phyloP scores from a whole-genome alignment of 805 yeast genomes.

The Candida succiphila region DNA sequence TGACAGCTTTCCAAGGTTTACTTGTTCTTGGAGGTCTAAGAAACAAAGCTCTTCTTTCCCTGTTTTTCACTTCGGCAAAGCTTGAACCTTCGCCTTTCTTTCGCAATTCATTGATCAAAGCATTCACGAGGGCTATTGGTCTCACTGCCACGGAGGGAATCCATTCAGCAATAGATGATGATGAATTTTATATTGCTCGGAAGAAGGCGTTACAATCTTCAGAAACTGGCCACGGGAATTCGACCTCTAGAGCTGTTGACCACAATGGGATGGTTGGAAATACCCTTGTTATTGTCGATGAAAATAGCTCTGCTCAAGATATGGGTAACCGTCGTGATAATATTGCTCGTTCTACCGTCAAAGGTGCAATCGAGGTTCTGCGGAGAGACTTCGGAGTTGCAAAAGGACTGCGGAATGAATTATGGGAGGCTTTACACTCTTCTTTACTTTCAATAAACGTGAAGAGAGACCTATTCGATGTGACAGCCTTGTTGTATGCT shows the following conservation, averaged over 20 bases:
- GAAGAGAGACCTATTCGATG: slow-evolving; percentile 51
- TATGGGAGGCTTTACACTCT: slow-evolving; percentile 67
- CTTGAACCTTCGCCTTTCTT: slow-evolving; percentile 48
- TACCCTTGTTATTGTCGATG: slow-evolving; percentile 48
- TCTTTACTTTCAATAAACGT: slow-evolving; percentile 49
- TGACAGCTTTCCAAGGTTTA: slow-evolving; percentile 62
- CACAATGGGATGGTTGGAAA: slow-evolving; percentile 9
- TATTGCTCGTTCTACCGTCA: slow-evolving; percentile 51
- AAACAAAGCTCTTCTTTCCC: slow-evolving; percentile 47
- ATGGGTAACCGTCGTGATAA: slow-evolving; percentile 51
- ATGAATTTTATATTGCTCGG: slow-evolving; percentile 37
- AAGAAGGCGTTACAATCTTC: slow-evolving; percentile 2
- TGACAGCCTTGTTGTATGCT: slow-evolving; percentile 56
- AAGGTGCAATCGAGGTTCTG: slow-evolving; percentile 56
- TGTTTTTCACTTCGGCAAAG: slow-evolving; percentile 47
- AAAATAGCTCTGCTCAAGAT: slow-evolving; percentile 28
- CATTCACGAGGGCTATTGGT: slow-evolving; percentile 46
- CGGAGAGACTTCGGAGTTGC: slow-evolving; percentile 51
- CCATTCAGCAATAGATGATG: slow-evolving; percentile 50
- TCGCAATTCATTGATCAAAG: slow-evolving; percentile 35
- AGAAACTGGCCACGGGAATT: slow-evolving; percentile 8
- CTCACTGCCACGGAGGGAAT: slow-evolving; percentile 58
- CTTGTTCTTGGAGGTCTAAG: slow-evolving; percentile 70
- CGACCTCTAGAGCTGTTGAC: slow-evolving; percentile 1
- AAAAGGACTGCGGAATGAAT: slow-evolving; percentile 40